Percentiles rank a stretch among this genome's conserved stretches.
phyloP scores from a whole-genome alignment of 768 basidiomycete species.

The Pholiota conissans region DNA sequence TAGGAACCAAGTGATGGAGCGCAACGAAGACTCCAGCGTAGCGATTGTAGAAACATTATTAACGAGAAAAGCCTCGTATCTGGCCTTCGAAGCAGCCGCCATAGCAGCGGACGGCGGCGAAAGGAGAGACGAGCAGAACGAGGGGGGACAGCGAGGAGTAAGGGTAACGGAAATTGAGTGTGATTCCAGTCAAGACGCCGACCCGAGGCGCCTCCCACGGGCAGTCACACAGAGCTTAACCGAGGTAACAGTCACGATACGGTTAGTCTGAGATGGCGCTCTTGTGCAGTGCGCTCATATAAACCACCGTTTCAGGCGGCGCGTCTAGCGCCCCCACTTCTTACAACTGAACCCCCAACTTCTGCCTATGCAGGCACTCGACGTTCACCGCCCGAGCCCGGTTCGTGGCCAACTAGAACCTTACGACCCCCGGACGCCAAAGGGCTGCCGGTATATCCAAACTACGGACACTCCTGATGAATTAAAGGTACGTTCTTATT shows the following conservation, averaged over 20 bases:
- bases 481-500: constrained; percentile 64
- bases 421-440: constrained; percentile 52
- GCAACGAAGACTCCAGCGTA: constrained; percentile 83
- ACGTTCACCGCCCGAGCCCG: constrained; percentile 63
- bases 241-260: constrained; percentile 15
- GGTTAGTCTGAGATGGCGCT: constrained; percentile 21
- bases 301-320: constrained; percentile 7
- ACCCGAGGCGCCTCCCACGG: constrained; percentile 18
- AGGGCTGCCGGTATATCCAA: constrained; percentile 72
- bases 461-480: constrained; percentile 77
- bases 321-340: constrained; percentile 1
- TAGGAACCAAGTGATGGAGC: constrained; percentile 92
- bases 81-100: constrained; percentile 67
- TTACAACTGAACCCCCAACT: constrained; percentile 27
- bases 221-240: constrained; percentile 1
- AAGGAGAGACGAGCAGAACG: constrained; percentile 6
- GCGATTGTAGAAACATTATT: constrained; percentile 85
- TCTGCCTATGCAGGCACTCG: constrained; percentile 25
- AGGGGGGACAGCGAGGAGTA: neutral
- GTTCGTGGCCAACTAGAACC: constrained; percentile 77
- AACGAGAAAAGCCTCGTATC: constrained; percentile 82
- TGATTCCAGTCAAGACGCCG: constrained; percentile 22
- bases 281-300: constrained; percentile 15
- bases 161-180: constrained; percentile 8
- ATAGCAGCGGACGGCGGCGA: constrained; percentile 14